Evolutionary conservation across 1,139 yeast genomes (phyloP).

Genomic region (Kodamaea suecica): DNA sequence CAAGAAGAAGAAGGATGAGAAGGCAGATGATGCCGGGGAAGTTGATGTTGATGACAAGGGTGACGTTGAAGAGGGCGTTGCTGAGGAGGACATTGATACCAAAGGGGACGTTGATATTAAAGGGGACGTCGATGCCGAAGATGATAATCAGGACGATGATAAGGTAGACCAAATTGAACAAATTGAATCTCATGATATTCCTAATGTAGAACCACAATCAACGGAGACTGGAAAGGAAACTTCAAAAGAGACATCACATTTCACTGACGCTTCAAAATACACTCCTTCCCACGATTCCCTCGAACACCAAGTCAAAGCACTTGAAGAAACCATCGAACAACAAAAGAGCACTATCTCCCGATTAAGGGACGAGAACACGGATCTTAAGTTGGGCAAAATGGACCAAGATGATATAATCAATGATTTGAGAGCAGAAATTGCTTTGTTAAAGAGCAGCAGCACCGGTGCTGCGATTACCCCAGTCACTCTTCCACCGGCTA

Average conservation of each 20-base stretch:
- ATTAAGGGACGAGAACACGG: constrained; percentile 45
- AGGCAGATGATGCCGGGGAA: constrained; percentile 10
- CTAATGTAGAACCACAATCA: constrained; percentile 2
- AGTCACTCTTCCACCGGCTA: constrained; percentile 25
- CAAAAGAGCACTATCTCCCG: constrained; percentile 38
- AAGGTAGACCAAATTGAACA: no score
- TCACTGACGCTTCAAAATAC: constrained; percentile 6
- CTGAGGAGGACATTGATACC: constrained; percentile 10
- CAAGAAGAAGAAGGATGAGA: constrained; percentile 14
- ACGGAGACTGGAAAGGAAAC: constrained; percentile 2
- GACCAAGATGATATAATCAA: constrained; percentile 41
- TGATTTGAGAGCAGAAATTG: constrained; percentile 25
- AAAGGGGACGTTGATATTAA: constrained; percentile 3
- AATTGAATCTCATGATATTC: no score
- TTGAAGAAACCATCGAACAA: constrained; percentile 17
- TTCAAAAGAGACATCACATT: constrained; percentile 4
- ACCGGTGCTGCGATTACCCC: constrained; percentile 7
- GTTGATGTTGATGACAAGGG: constrained; percentile 10
- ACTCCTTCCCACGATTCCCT: constrained; percentile 5
- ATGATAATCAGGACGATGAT: no score
- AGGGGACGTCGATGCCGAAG: no score
- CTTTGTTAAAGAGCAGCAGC: constrained; percentile 14
- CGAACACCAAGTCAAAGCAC: constrained; percentile 12
- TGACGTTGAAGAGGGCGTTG: constrained; percentile 7
- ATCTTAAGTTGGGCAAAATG: constrained; percentile 43